These are phyloP conservation scores for Balakata baccata DNA, from an alignment of 345 rosid species.

Conservation along the genomic window DNA sequence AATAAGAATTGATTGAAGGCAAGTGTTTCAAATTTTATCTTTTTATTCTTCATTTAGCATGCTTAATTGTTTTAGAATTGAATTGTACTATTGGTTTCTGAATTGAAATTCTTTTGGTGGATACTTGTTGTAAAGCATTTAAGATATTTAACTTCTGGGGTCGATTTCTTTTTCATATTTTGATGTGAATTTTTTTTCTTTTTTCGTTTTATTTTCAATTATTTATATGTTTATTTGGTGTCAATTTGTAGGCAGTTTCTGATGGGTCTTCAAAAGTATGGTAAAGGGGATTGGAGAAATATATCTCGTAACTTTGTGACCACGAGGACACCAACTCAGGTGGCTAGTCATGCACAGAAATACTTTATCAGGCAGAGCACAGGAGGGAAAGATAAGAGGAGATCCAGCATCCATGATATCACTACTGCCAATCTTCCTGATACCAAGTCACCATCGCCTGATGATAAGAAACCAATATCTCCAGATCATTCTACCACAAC, in stretches of 20 bases:
- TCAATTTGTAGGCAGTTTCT: conserved; percentile 66
- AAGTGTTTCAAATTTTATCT: not conserved
- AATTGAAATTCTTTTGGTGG: not conserved
- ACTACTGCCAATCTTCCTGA: conserved; percentile 73
- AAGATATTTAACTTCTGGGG: not conserved
- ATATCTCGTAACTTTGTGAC: conserved; percentile 88
- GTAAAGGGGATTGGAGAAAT: conserved; percentile 99
- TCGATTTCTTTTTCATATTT: not conserved
- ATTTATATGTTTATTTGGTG: conserved; percentile 17
- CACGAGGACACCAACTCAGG: conserved; percentile 91
- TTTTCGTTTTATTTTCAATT: not conserved
- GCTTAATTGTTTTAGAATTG: no score
- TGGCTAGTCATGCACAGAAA: conserved; percentile 99
- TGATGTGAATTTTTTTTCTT: not conserved
- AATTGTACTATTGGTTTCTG: not conserved
- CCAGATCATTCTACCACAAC: conserved; percentile 41
- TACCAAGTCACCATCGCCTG: conserved; percentile 43
- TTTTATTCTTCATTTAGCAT: no score
- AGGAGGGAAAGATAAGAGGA: conserved; percentile 90
- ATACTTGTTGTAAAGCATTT: not conserved
- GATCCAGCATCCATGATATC: conserved; percentile 97
- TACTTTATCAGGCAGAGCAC: conserved; percentile 87
- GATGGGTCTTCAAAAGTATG: conserved; percentile 87
- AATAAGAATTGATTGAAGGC: not conserved
- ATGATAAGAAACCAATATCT: conserved; percentile 29